A percentile compares a stretch with the other conserved stretches of the same genome.
Conservation (phyloP, 352 stramenopile genomes). For the Blastocystis sp. region DNA sequence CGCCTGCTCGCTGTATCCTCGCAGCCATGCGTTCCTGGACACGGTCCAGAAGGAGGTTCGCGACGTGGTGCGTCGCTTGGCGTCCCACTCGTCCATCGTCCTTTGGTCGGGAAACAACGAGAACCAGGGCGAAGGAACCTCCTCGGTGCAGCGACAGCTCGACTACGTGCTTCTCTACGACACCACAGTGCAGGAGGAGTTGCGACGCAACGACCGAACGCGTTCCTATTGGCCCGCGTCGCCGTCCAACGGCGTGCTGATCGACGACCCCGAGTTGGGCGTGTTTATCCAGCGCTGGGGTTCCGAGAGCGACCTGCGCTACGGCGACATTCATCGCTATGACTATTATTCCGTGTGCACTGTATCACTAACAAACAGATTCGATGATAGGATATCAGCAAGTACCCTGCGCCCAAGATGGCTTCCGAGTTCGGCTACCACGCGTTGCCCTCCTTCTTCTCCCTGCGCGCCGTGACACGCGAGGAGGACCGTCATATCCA, state of each 20-base stretch:
- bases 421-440: conserved; percentile 77
- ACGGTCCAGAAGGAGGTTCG: conserved; percentile 65
- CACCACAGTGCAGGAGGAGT: conserved; percentile 63
- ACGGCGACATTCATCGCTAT: conserved; percentile 73
- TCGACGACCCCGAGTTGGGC: conserved; percentile 61
- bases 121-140: conserved; percentile 67
- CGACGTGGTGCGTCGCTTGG: conserved; percentile 67
- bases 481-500: conserved; percentile 66
- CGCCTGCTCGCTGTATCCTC: conserved; percentile 73
- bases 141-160: conserved; percentile 9
- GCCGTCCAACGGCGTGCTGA: conserved; percentile 72
- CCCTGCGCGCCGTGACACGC: conserved; percentile 64
- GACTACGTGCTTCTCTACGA: conserved; percentile 74
- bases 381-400: conserved; percentile 61
- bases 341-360: conserved; percentile 72
- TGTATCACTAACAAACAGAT: neutral
- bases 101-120: conserved; percentile 80
- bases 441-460: conserved; percentile 66
- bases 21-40: conserved; percentile 66
- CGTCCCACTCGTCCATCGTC: conserved; percentile 71
- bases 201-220: conserved; percentile 61
- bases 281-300: conserved; percentile 73
- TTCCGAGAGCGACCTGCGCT: conserved; percentile 56
- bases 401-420: conserved; percentile 69
- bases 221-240: conserved; percentile 74